phyloP scores from a whole-genome alignment of 495 filamentous ascomycete genomes.

The Rhypophila decipiens region DNA sequence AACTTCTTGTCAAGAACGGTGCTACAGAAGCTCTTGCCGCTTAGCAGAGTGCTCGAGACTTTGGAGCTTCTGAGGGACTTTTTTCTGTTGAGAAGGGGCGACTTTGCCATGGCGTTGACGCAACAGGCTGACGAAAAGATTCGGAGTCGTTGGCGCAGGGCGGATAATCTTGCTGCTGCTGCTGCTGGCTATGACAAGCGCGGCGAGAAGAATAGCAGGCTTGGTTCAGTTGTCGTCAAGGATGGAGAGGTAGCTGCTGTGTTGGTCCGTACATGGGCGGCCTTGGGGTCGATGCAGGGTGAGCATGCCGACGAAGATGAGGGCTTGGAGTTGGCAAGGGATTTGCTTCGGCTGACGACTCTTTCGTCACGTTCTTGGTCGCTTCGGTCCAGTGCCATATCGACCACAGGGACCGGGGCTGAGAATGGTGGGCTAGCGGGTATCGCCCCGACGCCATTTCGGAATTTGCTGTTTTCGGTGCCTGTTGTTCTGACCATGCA shows the following conservation, averaged over 20 bases:
- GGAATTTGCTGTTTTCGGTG: constrained; percentile 74
- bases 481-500: constrained; percentile 65
- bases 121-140: constrained; percentile 76
- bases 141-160: constrained; percentile 47
- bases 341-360: constrained; percentile 64
- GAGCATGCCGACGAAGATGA: constrained; percentile 66
- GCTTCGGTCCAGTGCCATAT: too few relatives aligned
- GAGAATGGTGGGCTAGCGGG: constrained; percentile 13
- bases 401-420: constrained; percentile 21
- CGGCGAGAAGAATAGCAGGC: constrained; percentile 17
- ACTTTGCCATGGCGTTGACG: constrained; percentile 83
- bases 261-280: constrained; percentile 67
- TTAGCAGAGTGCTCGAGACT: constrained; percentile 66
- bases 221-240: constrained; percentile 62
- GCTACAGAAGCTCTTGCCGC: constrained; percentile 71
- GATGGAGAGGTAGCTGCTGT: constrained; percentile 78
- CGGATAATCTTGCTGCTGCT: constrained; percentile 47
- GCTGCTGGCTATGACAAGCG: constrained; percentile 50
- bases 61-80: constrained; percentile 76
- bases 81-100: constrained; percentile 78
- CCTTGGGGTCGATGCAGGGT: constrained; percentile 63
- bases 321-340: constrained; percentile 74
- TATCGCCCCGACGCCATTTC: constrained; percentile 53
- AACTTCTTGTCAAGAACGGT: constrained; percentile 74
- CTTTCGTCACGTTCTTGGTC: constrained; percentile 32